A percentile compares a stretch with the other conserved stretches of the same genome.
phyloP scores from a whole-genome alignment of 2,329 filamentous ascomycete species.

The Hypoxylon sp. region DNA sequence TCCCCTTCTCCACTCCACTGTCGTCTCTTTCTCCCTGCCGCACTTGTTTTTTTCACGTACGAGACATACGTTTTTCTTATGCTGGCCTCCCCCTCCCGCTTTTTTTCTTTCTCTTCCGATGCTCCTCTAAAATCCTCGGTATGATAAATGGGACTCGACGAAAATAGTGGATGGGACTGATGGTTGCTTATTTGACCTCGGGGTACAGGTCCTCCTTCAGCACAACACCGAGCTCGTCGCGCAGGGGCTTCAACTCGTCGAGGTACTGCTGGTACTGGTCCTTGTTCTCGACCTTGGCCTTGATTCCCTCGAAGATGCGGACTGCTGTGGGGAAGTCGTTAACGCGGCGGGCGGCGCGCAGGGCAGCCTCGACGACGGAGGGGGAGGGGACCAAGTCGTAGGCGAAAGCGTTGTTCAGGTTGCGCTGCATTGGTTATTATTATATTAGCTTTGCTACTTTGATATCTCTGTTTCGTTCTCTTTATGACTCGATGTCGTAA shows the following conservation, averaged over 20 bases:
- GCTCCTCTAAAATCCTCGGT: no score
- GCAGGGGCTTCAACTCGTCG: slow-evolving; percentile 87
- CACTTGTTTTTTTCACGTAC: background rate
- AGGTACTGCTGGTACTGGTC: slow-evolving; percentile 97
- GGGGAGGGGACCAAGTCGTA: slow-evolving; percentile 99
- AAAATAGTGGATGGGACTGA: no score
- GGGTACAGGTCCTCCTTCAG: slow-evolving; percentile 96
- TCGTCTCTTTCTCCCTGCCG: background rate
- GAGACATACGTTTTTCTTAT: background rate
- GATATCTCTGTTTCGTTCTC: background rate
- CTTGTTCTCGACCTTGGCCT: slow-evolving; percentile 99
- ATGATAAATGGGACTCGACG: no score
- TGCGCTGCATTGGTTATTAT: slow-evolving; percentile 48
- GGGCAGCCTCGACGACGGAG: slow-evolving; percentile 87
- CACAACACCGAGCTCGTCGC: slow-evolving; percentile 90
- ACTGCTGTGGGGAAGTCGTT: slow-evolving; percentile 99
- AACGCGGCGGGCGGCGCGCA: slow-evolving; percentile 92
- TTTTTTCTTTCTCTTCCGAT: background rate
- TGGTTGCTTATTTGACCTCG: slow-evolving; percentile 59
- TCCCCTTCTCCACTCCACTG: no score
- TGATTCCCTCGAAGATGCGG: slow-evolving; percentile 98
- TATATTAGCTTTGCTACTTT: slow-evolving; percentile 23
- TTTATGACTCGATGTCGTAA: slow-evolving; percentile 28
- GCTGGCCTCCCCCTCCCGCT: background rate
- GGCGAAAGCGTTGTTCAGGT: slow-evolving; percentile 97